Evolutionary conservation across 192 early-diverging fungal species (phyloP), one percentile per base, ranked within the genome.

Genomic region (Phlyctochytrium arcticum): DNA sequence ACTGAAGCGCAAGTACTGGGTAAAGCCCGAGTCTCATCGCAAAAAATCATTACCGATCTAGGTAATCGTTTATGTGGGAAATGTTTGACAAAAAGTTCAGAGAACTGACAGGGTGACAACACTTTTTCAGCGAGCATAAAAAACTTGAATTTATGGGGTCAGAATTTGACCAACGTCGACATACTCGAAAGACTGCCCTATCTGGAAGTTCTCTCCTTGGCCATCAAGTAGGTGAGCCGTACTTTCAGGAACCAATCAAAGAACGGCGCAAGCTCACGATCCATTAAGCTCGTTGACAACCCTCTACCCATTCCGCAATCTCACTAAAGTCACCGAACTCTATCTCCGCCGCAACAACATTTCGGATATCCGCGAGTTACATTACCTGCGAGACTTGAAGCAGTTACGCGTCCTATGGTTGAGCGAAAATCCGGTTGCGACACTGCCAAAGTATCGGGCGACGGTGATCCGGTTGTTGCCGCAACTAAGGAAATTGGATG

Each of bases 101-200:
- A 19, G 6, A 3, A 17, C 48, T n/a, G 9, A 6, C 35, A 17
- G 17, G 6, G 31, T 51, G 23, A 29, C 10, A 12, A 27, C 9
- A 26, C 5, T 35, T 48, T 6, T 24, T 27, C 30, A 71, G 69
- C 54, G n/a, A 53, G 37, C 47, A 68, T 78, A 27, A 66, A 48
- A 48, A 67, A 65, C 30, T 59, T 78, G 53, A 78, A 78, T 54
- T 42, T 78, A 31, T 78, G 76, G 76, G 76, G 76, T 5, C 73
- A 78, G 50, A 64, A 71, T 37, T 42, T 78, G 23, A 61, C 66
- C n/a, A 72, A 78, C 42, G 73, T 78, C 2, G 68, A 69, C 0
- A 57, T 71, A 23, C 58, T 78, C 9, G 33, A 31, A 19, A 17
- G 57, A 12, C 9, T 78, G 30, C 65, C 61, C 8, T 44, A 57